Base-by-base conservation (phyloP, 495 filamentous ascomycete species). In the Clohesyomyces aquaticus region DNA sequence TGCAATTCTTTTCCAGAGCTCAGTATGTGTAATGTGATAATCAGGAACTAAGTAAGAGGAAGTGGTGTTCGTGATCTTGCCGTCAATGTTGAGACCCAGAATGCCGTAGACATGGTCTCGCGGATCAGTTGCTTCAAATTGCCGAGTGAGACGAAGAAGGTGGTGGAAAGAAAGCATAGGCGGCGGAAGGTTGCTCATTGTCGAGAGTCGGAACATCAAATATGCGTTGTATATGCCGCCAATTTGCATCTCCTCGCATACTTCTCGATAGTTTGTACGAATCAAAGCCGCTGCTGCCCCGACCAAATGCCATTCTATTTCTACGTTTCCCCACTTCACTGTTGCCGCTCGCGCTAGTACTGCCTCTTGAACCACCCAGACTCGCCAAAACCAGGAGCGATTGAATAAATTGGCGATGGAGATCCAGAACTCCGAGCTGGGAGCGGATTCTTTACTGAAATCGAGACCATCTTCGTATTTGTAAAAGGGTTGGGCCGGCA, bases 291-390 rank as follows among this genome's bases (percentile, higher is more conserved):
- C 32, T 11, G 18, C 3, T 8, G 52, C 28, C 3, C 22, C 52
- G 43, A 55, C 12, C 29, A 9, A 38, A 21, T 19, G 29, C 52
- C 29, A 55, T 16, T 38, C 14, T n/a, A 55, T 55, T 14, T 55
- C 29, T 4, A 11, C 52, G 11, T 38, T 38, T 12, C 16, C 19
- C 52, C 29, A 55, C 32, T 22, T 55, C 6, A 55, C 28, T 1
- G 28, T 26, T 4, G 52, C 52, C 12, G 28, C 14, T 19, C 21
- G 22, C 1, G 41, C 55, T 11, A 58, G 29, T n/a, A 45, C 65
- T 16, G 65, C 61, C 64, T 72, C 68, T 50, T 72, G 71, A 23
- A 72, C 58, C 28, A 69, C 65, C 68, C 71, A 71, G 4, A 71
- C 50, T 21, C 71, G 67, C 11, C 65, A 61, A 50, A 69, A 72